Evolutionary conservation across 306 rosid genomes (phyloP).

Genomic region (Castanospermum australe): DNA sequence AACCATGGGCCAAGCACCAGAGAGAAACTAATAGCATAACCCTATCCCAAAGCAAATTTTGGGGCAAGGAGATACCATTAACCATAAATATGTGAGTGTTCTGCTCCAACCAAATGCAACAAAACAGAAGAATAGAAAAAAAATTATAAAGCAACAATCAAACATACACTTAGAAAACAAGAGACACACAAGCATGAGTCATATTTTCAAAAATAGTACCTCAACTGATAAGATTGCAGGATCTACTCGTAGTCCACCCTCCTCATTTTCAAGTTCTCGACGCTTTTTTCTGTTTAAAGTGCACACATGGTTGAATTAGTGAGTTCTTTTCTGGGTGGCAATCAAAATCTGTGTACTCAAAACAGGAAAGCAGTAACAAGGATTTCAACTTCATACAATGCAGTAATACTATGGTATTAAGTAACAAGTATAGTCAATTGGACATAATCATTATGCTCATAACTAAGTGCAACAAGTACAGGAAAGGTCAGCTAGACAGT

Average conservation of each 20-base stretch:
- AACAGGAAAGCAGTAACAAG: neutral
- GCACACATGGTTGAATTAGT: slow-evolving; percentile 21
- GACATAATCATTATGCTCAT: neutral
- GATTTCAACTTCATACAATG: neutral
- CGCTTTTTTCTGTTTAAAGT: slow-evolving; percentile 58
- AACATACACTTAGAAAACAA: neutral
- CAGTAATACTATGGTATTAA: neutral
- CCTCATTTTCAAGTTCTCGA: slow-evolving; percentile 51
- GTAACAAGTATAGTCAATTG: neutral
- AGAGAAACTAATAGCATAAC: neutral
- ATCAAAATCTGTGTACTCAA: neutral
- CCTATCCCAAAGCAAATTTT: neutral
- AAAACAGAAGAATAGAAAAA: neutral
- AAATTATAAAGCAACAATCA: neutral
- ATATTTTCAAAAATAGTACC: slow-evolving; percentile 41
- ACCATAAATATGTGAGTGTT: neutral
- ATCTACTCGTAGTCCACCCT: slow-evolving; percentile 51
- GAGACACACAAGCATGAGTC: slow-evolving; percentile 17
- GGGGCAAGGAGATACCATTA: neutral
- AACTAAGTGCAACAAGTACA: neutral
- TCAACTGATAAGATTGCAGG: slow-evolving; percentile 92
- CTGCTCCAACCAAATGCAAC: slow-evolving; percentile 10
- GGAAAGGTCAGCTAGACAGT: neutral
- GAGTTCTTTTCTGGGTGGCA: neutral
- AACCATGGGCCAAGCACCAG: neutral